Conservation (phyloP, 495 filamentous ascomycete genomes). For the Penicillium longicatenatum region DNA sequence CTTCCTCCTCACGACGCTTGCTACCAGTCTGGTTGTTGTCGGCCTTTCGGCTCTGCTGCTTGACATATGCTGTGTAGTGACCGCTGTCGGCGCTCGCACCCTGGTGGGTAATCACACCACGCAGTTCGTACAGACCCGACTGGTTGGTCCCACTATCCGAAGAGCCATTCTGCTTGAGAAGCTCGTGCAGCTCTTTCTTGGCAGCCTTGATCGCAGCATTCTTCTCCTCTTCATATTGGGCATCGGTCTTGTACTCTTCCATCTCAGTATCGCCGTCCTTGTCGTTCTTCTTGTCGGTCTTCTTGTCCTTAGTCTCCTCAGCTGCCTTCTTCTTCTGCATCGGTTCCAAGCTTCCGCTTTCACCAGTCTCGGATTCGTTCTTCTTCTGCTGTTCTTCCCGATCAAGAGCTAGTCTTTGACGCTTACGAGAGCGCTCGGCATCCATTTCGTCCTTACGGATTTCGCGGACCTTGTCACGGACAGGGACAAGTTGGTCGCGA, state of each 20-base stretch:
- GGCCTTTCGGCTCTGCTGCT: constrained; percentile 69
- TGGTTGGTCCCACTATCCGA: constrained; percentile 83
- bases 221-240: constrained; percentile 84
- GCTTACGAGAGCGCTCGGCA: constrained; percentile 81
- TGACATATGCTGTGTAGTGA: constrained; percentile 96
- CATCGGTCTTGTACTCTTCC: constrained; percentile 85
- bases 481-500: constrained; percentile 76
- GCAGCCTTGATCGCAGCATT: constrained; percentile 68
- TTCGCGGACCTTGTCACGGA: constrained; percentile 93
- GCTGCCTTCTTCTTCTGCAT: constrained; percentile 54
- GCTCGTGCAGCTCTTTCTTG: constrained; percentile 79
- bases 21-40: constrained; percentile 60
- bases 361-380: constrained; percentile 37
- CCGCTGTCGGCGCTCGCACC: constrained; percentile 95
- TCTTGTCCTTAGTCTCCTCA: constrained; percentile 56
- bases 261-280: constrained; percentile 71
- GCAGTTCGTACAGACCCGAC: constrained; percentile 90
- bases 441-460: constrained; percentile 94
- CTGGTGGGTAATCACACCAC: constrained; percentile 96
- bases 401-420: constrained; percentile 74
- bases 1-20: constrained; percentile 79
- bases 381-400: constrained; percentile 56
- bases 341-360: constrained; percentile 38
- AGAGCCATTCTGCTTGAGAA: constrained; percentile 70
- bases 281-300: constrained; percentile 53